Evolutionary conservation across 208 protist species (phyloP), one percentile per base, ranked within the genome.

Genomic region (Trypanosoma mega): DNA sequence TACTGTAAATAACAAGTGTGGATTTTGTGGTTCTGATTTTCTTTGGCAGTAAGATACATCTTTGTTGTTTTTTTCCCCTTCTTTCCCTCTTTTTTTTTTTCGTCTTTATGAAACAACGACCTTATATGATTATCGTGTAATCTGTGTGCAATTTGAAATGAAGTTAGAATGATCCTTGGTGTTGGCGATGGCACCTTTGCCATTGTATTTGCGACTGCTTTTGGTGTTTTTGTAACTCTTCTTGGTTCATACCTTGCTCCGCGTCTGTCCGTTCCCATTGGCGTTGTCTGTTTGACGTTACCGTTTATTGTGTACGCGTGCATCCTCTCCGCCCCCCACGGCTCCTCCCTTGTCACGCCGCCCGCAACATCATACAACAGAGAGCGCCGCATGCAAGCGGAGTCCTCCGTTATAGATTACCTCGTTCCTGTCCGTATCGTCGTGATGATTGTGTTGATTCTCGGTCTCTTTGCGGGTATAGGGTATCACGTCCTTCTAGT

Each of bases 121-220:
- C 21, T 14, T 68, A 18, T 31, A 30, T 46, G 29, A 49, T 43
- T 61, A 45, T 33, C 8, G 45, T 44, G 52, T 14, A 41, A 21
- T 23, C n/a, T n/a, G n/a, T n/a, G n/a, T n/a, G n/a, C n/a, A n/a
- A n/a, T n/a, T n/a, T n/a, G n/a, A n/a, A n/a, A n/a, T n/a, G n/a
- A n/a, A n/a, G 21, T 26, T 34, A 41, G 20, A 18, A 82, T 90
- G 72, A 83, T 88, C 57, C 54, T 88, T 2, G 80, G 82, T 47
- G 74, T 94, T 21, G 82, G 84, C 11, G 80, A 74, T 5, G 87
- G 84, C 27, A 89, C 79, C n/a, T 91, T 92, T 43, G 80, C 82
- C 2, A 72, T 94, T 46, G 59, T 91, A 7, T 41, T 91, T 36
- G 59, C 76, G 20, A 67, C 79, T 20, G 69, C 37, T 41, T 67